Evolutionary conservation across 208 protist species (phyloP), one percentile per base, ranked within the genome.

Genomic region (Phytomonas francai): DNA sequence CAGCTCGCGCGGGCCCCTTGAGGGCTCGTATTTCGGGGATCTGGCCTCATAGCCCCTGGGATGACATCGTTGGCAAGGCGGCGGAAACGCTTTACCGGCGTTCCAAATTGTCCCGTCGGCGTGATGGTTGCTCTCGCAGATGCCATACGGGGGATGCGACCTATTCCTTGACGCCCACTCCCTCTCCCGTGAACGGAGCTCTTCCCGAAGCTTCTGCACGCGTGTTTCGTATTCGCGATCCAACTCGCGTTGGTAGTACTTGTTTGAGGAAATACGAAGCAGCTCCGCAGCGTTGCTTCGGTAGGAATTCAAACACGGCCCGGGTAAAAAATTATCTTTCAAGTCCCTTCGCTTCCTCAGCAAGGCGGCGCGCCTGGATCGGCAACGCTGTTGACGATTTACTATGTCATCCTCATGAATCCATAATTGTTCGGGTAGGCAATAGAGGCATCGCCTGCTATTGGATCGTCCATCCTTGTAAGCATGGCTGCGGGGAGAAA

Each of bases 211-310:
- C 65, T 81, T 67, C 28, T 80, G 78, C 28, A 85, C 69, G 5
- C 89, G 89, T 9, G 65, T 54, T 39, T 82, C 62, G 42, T 84
- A 80, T 68, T 95, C 89, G 34, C 67, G 60, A 33, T 83, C 68
- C 0, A 82, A 65, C 28, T 77, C 77, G 29, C 72, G 78, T 33
- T 87, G 84, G 57, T 84, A 84, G 19, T 79, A 49, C 30, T 68
- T 73, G 45, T 81, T 81, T 34, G 74, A 74, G 28, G 69, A 77
- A 51, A 76, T 68, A 34, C 89, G 87, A n/a, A 95, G 76, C 57
- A 93, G 59, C 68, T 91, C 78, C 0, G 86, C 73, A 6, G 80
- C 89, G 72, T 86, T 95, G 32, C 76, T 51, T 51, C 70, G 72
- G 19, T 54, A 54, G 5, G 45, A 54, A 54, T 54, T 54, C 19